Evolutionary conservation across 1,284 basidiomycete genomes (phyloP), one percentile per base, ranked within the genome.

Genomic region (Trichosporon sp.): DNA sequence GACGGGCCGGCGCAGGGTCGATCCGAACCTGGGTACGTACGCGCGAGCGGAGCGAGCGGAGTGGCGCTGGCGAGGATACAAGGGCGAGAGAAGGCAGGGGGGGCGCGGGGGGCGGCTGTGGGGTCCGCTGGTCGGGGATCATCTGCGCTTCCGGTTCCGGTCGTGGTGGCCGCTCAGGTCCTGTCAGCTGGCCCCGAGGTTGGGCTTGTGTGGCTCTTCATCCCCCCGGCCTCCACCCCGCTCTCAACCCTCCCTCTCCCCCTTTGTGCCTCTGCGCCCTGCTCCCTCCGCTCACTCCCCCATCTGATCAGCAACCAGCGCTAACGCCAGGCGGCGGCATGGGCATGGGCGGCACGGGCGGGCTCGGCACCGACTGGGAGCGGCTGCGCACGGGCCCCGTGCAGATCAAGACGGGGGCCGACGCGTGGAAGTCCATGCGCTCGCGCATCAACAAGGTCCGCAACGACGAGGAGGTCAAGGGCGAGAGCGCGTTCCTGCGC

Each of bases 401-500:
- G 7, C 29, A 60, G 56, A 29, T 60, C 23, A 34, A 44, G 51
- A 31, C 58, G 13, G 32, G 64, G 8, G 42, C 44, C 12, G 25
- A 44, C 5, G 58, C 51, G 2, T 29, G 35, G 29, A 63, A 44
- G 29, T 2, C 9, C 5, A 51, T 47, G 21, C 44, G 60, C 6
- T 67, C 65, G 64, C 69, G 69, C 18, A 58, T 66, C n/a, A 67
- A 64, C 9, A 53, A 53, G 42, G 18, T 34, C n/a, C 67, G 75
- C 3, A 69, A 64, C n/a, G 72, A 74, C 62, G 75, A 71, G 32
- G 74, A 68, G 35, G 68, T 68, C 6, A 65, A 67, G 44, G 76
- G 75, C 9, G 77, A 77, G 68, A 72, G 72, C 5, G 68, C 68
- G n/a, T 34, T 76, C 18, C 73, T 73, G 75, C 72, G 76, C 25